Evolutionary conservation across 768 basidiomycete genomes (phyloP), one percentile per base, ranked within the genome.

Genomic region (Boletellus ananiceps): DNA sequence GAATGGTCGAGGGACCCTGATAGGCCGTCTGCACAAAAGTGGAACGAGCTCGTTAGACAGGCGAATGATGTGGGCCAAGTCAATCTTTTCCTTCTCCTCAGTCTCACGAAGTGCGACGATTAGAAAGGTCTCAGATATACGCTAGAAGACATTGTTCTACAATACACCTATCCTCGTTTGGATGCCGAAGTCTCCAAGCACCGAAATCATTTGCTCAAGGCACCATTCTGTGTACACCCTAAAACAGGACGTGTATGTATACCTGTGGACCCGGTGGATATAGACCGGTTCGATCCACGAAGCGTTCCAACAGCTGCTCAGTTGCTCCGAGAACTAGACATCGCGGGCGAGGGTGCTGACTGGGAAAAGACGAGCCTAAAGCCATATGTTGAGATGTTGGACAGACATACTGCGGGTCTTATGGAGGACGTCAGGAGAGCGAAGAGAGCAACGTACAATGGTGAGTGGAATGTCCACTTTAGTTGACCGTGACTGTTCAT

Each of bases 161-260:
- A 92, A 58, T 97, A 96, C 67, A 95, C 89, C 0, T 99, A 98
- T 68, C 95, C 95, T 1, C 83, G 96, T 12, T 79, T 99, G 46
- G 96, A 99, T 67, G 88, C 89, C 13, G 96, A 99, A 67, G 96
- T 99, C 25, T 94, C 93, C 3, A 95, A 98, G 62, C 91, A 94
- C 63, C 80, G 93, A 43, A 98, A 99, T 71, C 96, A 99, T 74
- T 77, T 99, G 72, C 80, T 99, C 46, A 99, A 99, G 70, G 87
- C 92, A 18, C 96, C 96, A 0, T 99, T 99, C 69, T 96, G 94
- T 64, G 74, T 98, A 0, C 96, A 99, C 68, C 96, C 96, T 0
- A 90, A 90, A 55, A 99, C 96, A 2, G 96, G 95, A 1, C 82
- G 93, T 27, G 82, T 99, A 8, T 99, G 95, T 64, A 90, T 99